These are phyloP conservation scores for Brettanomyces naardenensis DNA, from an alignment of 805 yeast species.

Conservation along the genomic window DNA sequence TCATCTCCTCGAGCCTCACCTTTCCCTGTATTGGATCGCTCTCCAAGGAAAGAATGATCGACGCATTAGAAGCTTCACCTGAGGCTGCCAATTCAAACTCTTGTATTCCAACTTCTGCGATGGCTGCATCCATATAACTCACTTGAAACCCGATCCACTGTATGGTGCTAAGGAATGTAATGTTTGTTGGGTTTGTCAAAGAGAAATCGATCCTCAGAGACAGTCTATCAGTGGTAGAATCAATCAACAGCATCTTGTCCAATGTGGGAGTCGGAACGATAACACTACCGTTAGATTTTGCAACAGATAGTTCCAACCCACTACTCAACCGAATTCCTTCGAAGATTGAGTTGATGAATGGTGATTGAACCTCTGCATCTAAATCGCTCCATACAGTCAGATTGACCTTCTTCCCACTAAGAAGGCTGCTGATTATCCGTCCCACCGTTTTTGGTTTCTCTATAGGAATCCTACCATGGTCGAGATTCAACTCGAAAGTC, in stretches of 20 bases:
- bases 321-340: conserved; percentile 5
- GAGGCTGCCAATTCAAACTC: conserved; percentile 15
- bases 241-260: conserved; percentile 15
- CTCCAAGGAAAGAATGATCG: conserved; percentile 7
- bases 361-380: neutral
- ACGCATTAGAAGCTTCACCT: neutral
- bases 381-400: neutral
- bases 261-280: too few relatives aligned
- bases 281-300: neutral
- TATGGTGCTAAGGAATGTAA: conserved; percentile 22
- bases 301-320: neutral
- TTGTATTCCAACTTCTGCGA: conserved; percentile 26
- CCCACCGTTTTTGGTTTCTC: neutral
- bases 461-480: neutral
- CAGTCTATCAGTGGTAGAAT: conserved; percentile 20
- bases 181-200: conserved; percentile 28
- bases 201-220: conserved; percentile 25
- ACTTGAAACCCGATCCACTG: conserved; percentile 12
- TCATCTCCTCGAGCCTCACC: conserved; percentile 24
- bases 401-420: neutral
- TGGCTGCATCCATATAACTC: conserved; percentile 23
- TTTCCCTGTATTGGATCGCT: conserved; percentile 10
- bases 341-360: conserved; percentile 1
- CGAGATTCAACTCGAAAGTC: neutral
- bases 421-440: neutral